Percentiles rank a stretch among this genome's conserved stretches.
Conservation (phyloP, 176 grass and related monocot genomes). For the Juncus effusus region DNA sequence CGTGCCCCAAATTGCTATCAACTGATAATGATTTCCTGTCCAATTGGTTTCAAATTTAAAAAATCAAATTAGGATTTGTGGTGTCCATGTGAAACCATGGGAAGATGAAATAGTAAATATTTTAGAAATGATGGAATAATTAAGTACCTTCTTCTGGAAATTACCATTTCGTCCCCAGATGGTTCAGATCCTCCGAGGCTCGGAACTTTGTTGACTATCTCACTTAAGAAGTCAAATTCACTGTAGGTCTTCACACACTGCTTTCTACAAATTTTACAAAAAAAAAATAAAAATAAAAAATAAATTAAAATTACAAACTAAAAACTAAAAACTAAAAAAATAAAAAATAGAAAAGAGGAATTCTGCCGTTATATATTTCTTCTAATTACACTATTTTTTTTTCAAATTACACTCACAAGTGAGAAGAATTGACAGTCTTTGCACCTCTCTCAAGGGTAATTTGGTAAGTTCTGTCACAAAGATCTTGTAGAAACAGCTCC, state of each 20-base stretch:
- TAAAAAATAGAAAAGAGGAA: too few species aligned
- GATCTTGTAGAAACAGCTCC: conserved; percentile 99
- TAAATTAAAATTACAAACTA: not conserved
- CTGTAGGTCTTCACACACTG: conserved; percentile 96
- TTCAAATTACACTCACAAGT: conserved; percentile 52
- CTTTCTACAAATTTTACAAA: conserved; percentile 62
- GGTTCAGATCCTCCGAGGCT: conserved; percentile 84
- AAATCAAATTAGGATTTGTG: too few species aligned
- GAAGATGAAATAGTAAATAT: not conserved
- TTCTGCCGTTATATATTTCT: too few species aligned
- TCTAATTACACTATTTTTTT: too few species aligned
- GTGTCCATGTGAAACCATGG: not conserved
- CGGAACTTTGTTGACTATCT: conserved; percentile 94
- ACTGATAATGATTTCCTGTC: conserved; percentile 29
- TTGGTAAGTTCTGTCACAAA: conserved; percentile 84
- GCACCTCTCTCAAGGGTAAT: conserved; percentile 96
- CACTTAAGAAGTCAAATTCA: conserved; percentile 98
- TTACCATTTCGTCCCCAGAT: conserved; percentile 75
- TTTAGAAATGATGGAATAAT: conserved; percentile 15
- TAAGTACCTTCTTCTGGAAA: conserved; percentile 74
- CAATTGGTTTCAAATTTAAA: conserved; percentile 17
- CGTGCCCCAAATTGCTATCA: conserved; percentile 18
- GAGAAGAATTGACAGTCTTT: conserved; percentile 96
- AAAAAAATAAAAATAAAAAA: not conserved
- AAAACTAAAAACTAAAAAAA: too few species aligned